Evolutionary conservation across 768 basidiomycete species (phyloP), one percentile per base, ranked within the genome.

Genomic region (Suillus sp.): DNA sequence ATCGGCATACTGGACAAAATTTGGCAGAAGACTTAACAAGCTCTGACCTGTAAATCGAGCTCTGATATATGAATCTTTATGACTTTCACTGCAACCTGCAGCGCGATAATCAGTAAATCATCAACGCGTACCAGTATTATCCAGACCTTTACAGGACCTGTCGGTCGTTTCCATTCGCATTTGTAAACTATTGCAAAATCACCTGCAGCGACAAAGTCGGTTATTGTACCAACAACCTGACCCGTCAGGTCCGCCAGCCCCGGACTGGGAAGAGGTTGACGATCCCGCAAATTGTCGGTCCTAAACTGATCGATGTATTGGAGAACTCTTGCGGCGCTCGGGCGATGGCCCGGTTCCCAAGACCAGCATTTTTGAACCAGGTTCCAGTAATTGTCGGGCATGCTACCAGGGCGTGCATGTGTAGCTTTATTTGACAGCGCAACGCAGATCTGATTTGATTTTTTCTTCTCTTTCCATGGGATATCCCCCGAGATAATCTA

Each of bases 381-480:
- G 1, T 50, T 18, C 48, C 48, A 50, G 8, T 10, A 27, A 4
- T 50, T 0, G 16, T 50, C 8, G 0, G 1, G 16, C 0, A 50
- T 50, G 16, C 27, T 50, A 0, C 18, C 2, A 2, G 48, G 48
- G 3, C 27, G 27, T 1, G 48, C 4, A 2, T 3, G 27, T 3
- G 1, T 2, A 0, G 3, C 27, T 18, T 2, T 10, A 0, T 2
- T 3, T 1, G 48, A 8, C 27, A 50, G 48, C 16, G 2, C 3
- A 4, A 50, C 2, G 16, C 1, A 8, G 1, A 50, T 50, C 1
- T 50, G 48, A 50, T 1, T 0, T 0, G 4, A 20, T 0, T 10
- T 16, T 16, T 42, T 30, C 27, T 18, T 50, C 3, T 51, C 27
- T 30, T 51, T 51, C 27, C 50, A 51, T 51, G 27, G 50, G 0